Evolutionary conservation across 805 yeast species (phyloP), one percentile per base, ranked within the genome.

Genomic region (Yamadazyma scolyti): DNA sequence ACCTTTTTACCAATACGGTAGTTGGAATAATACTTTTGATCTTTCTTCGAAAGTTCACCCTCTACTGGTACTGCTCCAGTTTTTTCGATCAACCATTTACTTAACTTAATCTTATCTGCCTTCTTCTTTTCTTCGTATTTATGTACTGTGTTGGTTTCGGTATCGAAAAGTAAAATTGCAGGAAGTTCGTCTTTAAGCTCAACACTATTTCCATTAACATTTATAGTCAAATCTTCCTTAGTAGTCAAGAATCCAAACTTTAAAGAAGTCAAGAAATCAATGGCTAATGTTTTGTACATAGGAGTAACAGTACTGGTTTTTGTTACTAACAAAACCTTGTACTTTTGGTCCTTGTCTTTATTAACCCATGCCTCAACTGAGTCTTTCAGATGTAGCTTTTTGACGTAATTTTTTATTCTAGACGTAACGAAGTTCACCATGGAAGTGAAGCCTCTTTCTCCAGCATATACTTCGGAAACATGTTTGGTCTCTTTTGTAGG

Each of bases 401-500:
- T 75, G 8, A 78, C 80, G 46, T 81, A 79, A 46, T 78, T 82
- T 52, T 80, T 81, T 28, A 82, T 62, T 42, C 85, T 65, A 1
- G 78, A 66, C 16, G 73, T 61, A 13, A 76, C 60, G 42, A 72
- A 75, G 10, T 75, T 73, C 3, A 70, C 63, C 39, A 86, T 66
- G 4, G 77, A 65, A 23, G 71, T 69, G 10, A 72, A 57, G 10
- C 67, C 64, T 43, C 95, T 67, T 44, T 73, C 79, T 3, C 89
- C 89, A 29, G 59, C 61, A 50, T 79, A 82, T 0, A 58, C 47
- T 43, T 80, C 90, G 2, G 67, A 60, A 0, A 74, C 73, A 54
- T 75, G 82, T 7, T 48, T 52, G 2, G 39, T 21, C 9, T 24
- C 20, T n/a, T 23, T 27, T 9, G 22, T 31, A 7, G 33, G 42